Evolutionary conservation across 75 land plant species (phyloP).

Genomic region (Selaginella moellendorffii): DNA sequence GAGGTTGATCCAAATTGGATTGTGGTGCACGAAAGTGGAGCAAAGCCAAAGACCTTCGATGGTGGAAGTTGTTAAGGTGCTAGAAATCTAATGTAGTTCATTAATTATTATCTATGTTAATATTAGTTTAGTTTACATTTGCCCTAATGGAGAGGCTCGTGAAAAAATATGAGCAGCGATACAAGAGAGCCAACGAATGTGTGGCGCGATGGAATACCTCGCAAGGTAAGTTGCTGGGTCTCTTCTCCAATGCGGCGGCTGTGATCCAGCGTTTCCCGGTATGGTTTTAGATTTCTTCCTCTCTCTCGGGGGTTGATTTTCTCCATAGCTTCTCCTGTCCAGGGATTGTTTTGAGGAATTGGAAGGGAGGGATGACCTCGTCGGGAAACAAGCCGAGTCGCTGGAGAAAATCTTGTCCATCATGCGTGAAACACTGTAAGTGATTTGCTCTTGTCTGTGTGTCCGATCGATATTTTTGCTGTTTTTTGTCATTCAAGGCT

Average conservation of each 20-base stretch:
- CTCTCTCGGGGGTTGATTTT: neutral
- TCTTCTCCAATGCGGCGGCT: conserved; percentile 45
- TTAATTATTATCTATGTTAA: too few relatives aligned
- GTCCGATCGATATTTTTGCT: neutral
- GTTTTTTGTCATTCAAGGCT: conserved; percentile 21
- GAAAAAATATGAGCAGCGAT: conserved; percentile 55
- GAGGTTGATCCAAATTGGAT: too few relatives aligned
- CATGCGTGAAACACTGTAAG: conserved; percentile 47
- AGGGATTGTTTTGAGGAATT: conserved; percentile 28
- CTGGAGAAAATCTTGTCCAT: conserved; percentile 32
- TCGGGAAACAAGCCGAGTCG: conserved; percentile 44
- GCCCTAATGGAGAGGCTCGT: conserved; percentile 65
- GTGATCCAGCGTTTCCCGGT: conserved; percentile 60
- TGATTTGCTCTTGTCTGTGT: neutral
- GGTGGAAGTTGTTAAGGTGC: too few relatives aligned
- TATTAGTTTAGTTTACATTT: too few relatives aligned
- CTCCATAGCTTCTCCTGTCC: neutral
- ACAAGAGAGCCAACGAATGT: conserved; percentile 32
- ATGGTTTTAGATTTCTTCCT: neutral
- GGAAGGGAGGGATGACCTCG: conserved; percentile 23
- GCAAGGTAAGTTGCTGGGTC: conserved; percentile 39
- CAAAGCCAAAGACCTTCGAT: too few relatives aligned
- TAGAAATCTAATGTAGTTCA: too few relatives aligned
- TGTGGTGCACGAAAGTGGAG: too few relatives aligned
- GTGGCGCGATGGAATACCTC: conserved; percentile 46